A percentile compares a stretch with the other conserved stretches of the same genome.
These are phyloP conservation scores for Penicillium sclerotigenum DNA, from an alignment of 2,329 filamentous ascomycete genomes.

Conservation along the genomic window DNA sequence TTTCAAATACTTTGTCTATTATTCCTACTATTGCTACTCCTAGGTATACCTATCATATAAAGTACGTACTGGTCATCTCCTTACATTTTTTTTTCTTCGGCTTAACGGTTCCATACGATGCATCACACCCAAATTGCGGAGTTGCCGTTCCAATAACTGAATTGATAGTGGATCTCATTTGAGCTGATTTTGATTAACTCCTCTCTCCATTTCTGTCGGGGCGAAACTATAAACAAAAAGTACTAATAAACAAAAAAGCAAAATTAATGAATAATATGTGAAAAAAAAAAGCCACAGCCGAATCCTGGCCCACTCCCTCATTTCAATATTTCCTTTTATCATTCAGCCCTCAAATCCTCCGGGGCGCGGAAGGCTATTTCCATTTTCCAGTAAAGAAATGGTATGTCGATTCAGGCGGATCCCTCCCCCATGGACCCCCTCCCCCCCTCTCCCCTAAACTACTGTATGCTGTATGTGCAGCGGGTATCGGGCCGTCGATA, in stretches of 20 bases:
- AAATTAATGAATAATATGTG: background rate
- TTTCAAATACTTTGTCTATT: too few species aligned
- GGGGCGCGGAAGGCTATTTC: background rate
- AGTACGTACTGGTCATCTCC: background rate
- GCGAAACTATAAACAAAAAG: background rate
- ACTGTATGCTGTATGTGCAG: constrained; percentile 25
- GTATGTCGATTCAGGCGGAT: constrained; percentile 10
- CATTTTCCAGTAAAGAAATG: background rate
- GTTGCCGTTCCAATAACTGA: background rate
- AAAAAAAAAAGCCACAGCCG: constrained; percentile 4
- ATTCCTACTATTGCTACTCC: background rate
- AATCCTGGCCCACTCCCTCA: background rate
- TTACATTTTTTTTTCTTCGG: constrained; percentile 1
- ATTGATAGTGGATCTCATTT: background rate
- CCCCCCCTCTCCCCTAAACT: constrained; percentile 7
- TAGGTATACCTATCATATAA: constrained; percentile 2
- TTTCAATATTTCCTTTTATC: background rate
- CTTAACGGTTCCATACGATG: constrained; percentile 3
- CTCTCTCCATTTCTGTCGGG: background rate
- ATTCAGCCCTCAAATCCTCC: background rate
- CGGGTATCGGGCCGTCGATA: constrained; percentile 31
- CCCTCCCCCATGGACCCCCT: background rate
- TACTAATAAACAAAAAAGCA: background rate
- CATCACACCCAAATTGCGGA: constrained; percentile 9
- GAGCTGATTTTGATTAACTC: background rate